Evolutionary conservation across 202 grass and related monocot species (phyloP).

Genomic region (Musa balbisiana): DNA sequence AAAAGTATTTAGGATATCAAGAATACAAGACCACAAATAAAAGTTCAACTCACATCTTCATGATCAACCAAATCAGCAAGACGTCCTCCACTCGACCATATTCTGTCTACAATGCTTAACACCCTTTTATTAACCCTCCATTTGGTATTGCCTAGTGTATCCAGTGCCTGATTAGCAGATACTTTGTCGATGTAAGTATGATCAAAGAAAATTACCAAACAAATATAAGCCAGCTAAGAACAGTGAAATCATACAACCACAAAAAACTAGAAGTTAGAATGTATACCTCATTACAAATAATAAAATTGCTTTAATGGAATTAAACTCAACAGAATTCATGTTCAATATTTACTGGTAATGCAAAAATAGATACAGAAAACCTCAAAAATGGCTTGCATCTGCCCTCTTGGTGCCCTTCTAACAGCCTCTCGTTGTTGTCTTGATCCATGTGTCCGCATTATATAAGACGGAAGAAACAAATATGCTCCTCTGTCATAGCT

Average conservation of each 20-base stretch:
- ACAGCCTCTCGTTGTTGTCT: slow-evolving; percentile 79
- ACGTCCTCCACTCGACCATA: slow-evolving; percentile 80
- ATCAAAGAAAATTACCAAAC: too few relatives aligned
- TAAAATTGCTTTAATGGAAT: too few relatives aligned
- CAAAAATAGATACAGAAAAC: slow-evolving; percentile 21
- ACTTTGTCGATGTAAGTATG: too few relatives aligned
- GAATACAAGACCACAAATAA: background rate
- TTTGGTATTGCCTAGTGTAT: slow-evolving; percentile 90
- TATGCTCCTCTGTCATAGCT: slow-evolving; percentile 90
- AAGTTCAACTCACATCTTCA: slow-evolving; percentile 57
- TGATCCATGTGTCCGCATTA: slow-evolving; percentile 90
- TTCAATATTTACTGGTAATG: too few relatives aligned
- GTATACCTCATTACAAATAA: too few relatives aligned
- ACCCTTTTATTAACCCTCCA: slow-evolving; percentile 93
- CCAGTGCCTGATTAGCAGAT: slow-evolving; percentile 45
- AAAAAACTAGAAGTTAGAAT: too few relatives aligned
- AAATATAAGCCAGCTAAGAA: too few relatives aligned
- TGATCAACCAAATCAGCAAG: slow-evolving; percentile 91
- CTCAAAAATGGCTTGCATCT: slow-evolving; percentile 68
- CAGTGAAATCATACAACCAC: too few relatives aligned
- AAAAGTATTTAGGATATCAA: slow-evolving; percentile 14
- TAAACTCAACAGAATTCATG: too few relatives aligned
- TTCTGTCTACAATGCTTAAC: slow-evolving; percentile 80
- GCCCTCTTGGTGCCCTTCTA: slow-evolving; percentile 57
- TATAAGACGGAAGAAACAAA: slow-evolving; percentile 78